These are phyloP conservation scores for Leishmania aethiopica DNA, from an alignment of 208 protist species.

Conservation along the genomic window DNA sequence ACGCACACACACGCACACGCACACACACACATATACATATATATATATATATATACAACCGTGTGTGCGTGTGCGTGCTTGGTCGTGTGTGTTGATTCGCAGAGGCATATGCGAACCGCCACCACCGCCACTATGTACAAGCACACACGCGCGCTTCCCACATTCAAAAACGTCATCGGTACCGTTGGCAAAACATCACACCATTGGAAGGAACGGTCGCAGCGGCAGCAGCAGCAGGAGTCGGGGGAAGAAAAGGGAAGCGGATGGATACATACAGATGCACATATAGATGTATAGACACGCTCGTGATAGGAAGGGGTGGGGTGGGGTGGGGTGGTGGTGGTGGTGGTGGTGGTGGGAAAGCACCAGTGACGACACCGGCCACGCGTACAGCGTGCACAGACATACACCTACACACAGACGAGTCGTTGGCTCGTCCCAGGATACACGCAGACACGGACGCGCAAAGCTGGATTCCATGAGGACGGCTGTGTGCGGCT, in stretches of 20 bases:
- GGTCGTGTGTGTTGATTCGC: too few relatives aligned
- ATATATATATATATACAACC: not conserved
- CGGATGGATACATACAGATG: conserved; percentile 7
- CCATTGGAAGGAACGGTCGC: not conserved
- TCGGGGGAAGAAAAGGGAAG: not conserved
- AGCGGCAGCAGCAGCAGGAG: not conserved
- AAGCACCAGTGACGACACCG: not conserved
- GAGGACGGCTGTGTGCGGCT: not conserved
- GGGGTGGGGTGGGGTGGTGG: not conserved
- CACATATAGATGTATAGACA: not conserved
- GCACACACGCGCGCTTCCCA: not conserved
- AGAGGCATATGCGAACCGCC: not conserved
- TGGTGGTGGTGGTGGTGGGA: not conserved
- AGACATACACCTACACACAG: not conserved
- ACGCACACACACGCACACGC: not conserved
- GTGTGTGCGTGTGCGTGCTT: not conserved
- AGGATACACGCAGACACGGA: not conserved
- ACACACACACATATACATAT: not conserved
- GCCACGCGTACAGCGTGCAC: not conserved
- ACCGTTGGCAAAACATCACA: not conserved
- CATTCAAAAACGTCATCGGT: not conserved
- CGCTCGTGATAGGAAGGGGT: not conserved
- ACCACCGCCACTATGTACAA: not conserved
- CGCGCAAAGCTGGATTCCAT: not conserved
- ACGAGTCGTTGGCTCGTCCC: not conserved